A percentile compares a stretch with the other conserved stretches of the same genome.
Evolutionary conservation across 1,139 yeast species (phyloP).

Genomic region (Zygoascus sp.): DNA sequence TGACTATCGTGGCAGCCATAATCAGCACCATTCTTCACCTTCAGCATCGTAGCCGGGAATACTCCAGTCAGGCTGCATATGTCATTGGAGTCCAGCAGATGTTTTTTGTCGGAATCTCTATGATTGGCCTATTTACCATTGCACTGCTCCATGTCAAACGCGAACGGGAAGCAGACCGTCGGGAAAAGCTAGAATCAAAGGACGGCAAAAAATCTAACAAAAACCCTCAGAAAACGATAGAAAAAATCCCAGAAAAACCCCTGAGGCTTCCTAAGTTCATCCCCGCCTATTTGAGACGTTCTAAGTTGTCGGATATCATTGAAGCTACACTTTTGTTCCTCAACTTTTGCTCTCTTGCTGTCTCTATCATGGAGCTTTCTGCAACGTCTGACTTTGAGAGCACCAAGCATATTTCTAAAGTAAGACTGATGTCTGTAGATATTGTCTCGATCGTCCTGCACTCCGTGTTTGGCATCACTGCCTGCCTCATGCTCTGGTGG

Average conservation of each 20-base stretch:
- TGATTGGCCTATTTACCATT: not conserved
- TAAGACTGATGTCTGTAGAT: not conserved
- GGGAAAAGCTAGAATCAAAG: not conserved
- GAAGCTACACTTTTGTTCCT: not conserved
- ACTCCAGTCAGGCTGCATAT: too few relatives aligned
- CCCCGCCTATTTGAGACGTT: not conserved
- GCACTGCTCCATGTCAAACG: not conserved
- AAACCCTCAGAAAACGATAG: not conserved
- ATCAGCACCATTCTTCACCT: not conserved
- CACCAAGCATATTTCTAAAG: not conserved
- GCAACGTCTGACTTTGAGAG: not conserved
- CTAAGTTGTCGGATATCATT: not conserved
- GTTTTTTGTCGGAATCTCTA: not conserved
- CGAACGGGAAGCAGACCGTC: conserved; percentile 1
- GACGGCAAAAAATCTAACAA: not conserved
- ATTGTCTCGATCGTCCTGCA: conserved; percentile 7
- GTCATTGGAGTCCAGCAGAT: conserved; percentile 2
- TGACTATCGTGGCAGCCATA: conserved; percentile 2
- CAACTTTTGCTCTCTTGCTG: conserved; percentile 3
- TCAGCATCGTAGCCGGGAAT: too few relatives aligned
- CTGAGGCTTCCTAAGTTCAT: not conserved
- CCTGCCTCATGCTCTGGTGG: conserved; percentile 25
- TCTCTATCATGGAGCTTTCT: conserved; percentile 4
- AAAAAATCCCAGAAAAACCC: not conserved
- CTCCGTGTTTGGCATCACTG: conserved; percentile 4